Evolutionary conservation across 768 basidiomycete species (phyloP), one percentile per base, ranked within the genome.

Genomic region (Gelatoporia subvermispora): DNA sequence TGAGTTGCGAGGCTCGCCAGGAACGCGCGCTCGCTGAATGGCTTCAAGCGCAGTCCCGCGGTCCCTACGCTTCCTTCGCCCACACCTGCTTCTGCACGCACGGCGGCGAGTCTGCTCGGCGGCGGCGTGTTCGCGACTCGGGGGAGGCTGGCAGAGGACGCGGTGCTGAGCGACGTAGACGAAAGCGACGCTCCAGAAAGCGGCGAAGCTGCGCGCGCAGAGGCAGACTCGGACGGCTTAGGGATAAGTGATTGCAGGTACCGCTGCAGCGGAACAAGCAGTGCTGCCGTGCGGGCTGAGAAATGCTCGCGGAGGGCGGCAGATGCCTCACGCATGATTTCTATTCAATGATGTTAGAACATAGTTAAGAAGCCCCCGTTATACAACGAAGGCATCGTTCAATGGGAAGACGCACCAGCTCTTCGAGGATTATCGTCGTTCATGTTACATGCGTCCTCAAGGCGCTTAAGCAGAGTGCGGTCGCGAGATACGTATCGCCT

Each of bases 161-260:
- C 28, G 28, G 28, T 31, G 28, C 28, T 31, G 28, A 31, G 28
- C 13, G 28, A 31, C 7, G 28, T 31, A 13, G 28, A 31, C 13
- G 28, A 31, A 13, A 31, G 28, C 5, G 28, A 31, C 13, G 28
- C 13, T 13, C 28, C 7, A 13, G 28, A 13, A 5, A 31, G 28
- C 28, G 28, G 28, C 16, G 38, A 35, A 8, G 38, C 37, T 4
- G 52, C 53, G 25, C 51, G 53, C n/a, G 48, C 17, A 4, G 56
- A 52, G 2, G 51, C 55, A 0, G 62, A 58, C 56, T 83, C 81
- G 8, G 72, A 66, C 5, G 81, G 84, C 17, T 81, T 76, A 49
- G 90, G 89, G 64, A 93, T 90, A 41, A 94, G 76, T 1, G 85
- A 85, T 51, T 88, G 86, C 36, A 97, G 82, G 71, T 97, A 97